These are phyloP conservation scores for Tolypocladium ovalisporum DNA, from an alignment of 2,329 filamentous ascomycete genomes.

Conservation along the genomic window DNA sequence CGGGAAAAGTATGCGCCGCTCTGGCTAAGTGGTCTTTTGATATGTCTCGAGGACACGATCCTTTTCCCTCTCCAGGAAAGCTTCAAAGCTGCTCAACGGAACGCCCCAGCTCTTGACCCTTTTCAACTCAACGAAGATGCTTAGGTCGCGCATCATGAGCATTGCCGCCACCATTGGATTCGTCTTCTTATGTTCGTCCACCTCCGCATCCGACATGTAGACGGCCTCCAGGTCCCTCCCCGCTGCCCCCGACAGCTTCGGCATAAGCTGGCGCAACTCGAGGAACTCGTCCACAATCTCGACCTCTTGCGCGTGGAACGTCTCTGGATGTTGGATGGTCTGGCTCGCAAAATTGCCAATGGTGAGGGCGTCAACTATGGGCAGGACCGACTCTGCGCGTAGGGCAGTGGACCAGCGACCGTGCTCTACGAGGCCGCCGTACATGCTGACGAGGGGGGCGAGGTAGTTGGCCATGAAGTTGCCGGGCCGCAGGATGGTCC, in stretches of 20 bases:
- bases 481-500: constrained; percentile 38
- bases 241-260: constrained; percentile 20
- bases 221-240: constrained; percentile 23
- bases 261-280: constrained; percentile 22
- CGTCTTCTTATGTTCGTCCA: constrained; percentile 17
- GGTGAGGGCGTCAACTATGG: constrained; percentile 33
- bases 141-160: constrained; percentile 20
- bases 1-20: neutral
- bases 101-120: constrained; percentile 25
- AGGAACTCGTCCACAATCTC: constrained; percentile 29
- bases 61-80: constrained; percentile 30
- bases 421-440: constrained; percentile 24
- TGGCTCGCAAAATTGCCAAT: constrained; percentile 33
- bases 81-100: constrained; percentile 28
- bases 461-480: constrained; percentile 42
- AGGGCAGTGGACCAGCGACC: constrained; percentile 27
- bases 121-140: constrained; percentile 23
- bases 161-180: constrained; percentile 30
- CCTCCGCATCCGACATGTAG: constrained; percentile 29
- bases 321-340: constrained; percentile 28
- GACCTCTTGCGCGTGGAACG: constrained; percentile 29
- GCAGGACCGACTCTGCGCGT: constrained; percentile 21
- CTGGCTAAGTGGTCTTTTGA: neutral
- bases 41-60: constrained; percentile 18
- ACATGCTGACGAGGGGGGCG: constrained; percentile 26